These are phyloP conservation scores for Pichiaceae sp. DNA, from an alignment of 1,139 yeast genomes.

Conservation along the genomic window DNA sequence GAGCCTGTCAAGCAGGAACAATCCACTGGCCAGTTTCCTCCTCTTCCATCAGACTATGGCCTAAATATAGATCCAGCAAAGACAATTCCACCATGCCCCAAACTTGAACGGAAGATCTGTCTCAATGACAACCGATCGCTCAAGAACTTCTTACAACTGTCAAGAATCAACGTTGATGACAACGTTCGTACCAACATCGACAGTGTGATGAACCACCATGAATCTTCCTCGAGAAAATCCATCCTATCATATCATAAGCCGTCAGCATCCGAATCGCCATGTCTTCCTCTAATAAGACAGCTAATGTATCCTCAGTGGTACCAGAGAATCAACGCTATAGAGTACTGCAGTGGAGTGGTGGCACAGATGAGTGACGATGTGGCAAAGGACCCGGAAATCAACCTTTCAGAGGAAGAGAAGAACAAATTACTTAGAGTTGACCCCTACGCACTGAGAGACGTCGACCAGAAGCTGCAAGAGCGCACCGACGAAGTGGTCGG, in stretches of 20 bases:
- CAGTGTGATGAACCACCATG: conserved; percentile 23
- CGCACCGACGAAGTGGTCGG: conserved; percentile 22
- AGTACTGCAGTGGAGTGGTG: conserved; percentile 29
- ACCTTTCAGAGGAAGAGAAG: conserved; percentile 14
- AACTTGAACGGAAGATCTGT: conserved; percentile 26
- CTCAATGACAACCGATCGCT: conserved; percentile 28
- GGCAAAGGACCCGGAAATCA: conserved; percentile 15
- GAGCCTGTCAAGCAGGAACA: too few relatives aligned
- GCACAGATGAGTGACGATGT: conserved; percentile 21
- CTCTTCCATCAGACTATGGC: too few relatives aligned
- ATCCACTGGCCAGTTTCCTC: too few relatives aligned
- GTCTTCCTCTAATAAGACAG: conserved; percentile 24
- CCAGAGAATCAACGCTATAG: conserved; percentile 27
- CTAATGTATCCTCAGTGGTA: conserved; percentile 36
- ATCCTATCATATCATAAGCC: conserved; percentile 13
- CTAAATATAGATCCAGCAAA: conserved; percentile 14
- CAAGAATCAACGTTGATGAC: conserved; percentile 38
- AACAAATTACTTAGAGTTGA: conserved; percentile 28
- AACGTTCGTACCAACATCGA: conserved; percentile 31
- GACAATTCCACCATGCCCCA: conserved; percentile 16
- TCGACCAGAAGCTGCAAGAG: conserved; percentile 20
- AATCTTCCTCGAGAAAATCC: conserved; percentile 9
- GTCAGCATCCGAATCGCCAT: conserved; percentile 12
- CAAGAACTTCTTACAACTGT: conserved; percentile 30
- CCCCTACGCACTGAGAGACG: conserved; percentile 37